phyloP scores from a whole-genome alignment of 1,284 basidiomycete species.

The Butyriboletus appendiculatus region DNA sequence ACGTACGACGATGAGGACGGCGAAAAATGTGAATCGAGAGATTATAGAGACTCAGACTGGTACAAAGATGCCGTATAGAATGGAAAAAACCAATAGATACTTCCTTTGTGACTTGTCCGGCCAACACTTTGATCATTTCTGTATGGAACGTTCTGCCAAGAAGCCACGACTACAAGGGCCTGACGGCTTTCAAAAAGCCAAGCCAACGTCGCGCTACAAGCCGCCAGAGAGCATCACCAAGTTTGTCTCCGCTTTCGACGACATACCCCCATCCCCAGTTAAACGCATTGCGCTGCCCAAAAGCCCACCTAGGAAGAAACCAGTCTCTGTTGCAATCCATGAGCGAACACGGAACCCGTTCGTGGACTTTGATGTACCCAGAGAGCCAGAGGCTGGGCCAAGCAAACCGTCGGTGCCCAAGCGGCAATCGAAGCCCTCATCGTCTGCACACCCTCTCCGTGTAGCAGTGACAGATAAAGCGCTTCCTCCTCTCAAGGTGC shows the following conservation, averaged over 20 bases:
- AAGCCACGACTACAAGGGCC: constrained; percentile 30
- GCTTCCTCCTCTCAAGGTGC: constrained; percentile 15
- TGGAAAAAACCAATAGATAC: no score
- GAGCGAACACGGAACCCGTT: constrained; percentile 26
- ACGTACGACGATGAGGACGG: no score
- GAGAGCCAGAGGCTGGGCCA: constrained; percentile 13
- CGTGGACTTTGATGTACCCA: constrained; percentile 8
- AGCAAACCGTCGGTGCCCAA: constrained; percentile 13
- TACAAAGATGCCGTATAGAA: no score
- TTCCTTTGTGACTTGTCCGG: no score
- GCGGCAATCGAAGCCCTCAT: constrained; percentile 3
- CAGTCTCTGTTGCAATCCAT: constrained; percentile 1
- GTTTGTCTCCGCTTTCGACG: constrained; percentile 33
- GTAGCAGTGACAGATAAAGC: not conserved
- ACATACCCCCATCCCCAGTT: not conserved
- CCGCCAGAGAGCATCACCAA: constrained; percentile 32
- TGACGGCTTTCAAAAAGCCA: constrained; percentile 33
- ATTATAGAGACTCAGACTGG: no score
- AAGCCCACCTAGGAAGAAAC: constrained; percentile 9
- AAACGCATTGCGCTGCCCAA: not conserved
- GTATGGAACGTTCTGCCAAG: constrained; percentile 29
- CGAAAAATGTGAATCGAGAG: no score
- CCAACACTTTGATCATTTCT: no score
- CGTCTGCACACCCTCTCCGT: constrained; percentile 6
- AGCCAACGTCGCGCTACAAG: constrained; percentile 25